These are phyloP conservation scores for Apophysomyces trapeziformis DNA, from an alignment of 371 early-diverging fungal species.

Conservation along the genomic window DNA sequence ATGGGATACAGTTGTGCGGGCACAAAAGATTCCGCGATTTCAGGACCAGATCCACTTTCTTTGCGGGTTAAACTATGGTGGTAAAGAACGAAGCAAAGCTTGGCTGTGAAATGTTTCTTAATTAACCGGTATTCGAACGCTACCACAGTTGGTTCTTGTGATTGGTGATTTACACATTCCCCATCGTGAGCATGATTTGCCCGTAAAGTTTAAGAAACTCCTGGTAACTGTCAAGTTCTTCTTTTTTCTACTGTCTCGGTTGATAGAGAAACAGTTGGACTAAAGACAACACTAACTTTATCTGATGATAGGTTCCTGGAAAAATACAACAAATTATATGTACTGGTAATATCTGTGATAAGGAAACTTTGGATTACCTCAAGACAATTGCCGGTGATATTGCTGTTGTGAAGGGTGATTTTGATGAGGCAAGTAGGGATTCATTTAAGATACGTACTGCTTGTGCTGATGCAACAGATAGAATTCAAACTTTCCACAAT, in stretches of 20 bases:
- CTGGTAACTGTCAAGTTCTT: conserved; percentile 49
- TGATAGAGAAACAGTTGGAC: background rate
- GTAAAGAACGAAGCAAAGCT: no score
- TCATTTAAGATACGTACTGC: background rate
- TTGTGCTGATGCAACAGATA: conserved; percentile 15
- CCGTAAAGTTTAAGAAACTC: conserved; percentile 89
- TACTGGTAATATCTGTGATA: conserved; percentile 88
- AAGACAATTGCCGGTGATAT: conserved; percentile 83
- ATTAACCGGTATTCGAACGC: no score
- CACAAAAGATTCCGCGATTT: no score
- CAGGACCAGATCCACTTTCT: no score
- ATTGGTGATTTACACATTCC: conserved; percentile 97
- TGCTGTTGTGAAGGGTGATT: conserved; percentile 83
- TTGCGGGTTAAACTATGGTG: no score
- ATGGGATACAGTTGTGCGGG: no score
- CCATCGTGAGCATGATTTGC: conserved; percentile 85
- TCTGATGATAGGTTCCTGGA: conserved; percentile 72
- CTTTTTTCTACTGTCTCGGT: background rate
- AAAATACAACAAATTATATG: conserved; percentile 95
- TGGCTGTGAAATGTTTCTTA: no score
- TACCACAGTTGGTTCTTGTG: conserved; percentile 75
- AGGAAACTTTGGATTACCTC: conserved; percentile 86
- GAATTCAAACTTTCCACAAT: conserved; percentile 64
- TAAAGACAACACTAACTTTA: background rate
- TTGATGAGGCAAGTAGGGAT: conserved; percentile 66